phyloP scores from a whole-genome alignment of 108 stramenopile species.

The Stephanodiscus triporus region DNA sequence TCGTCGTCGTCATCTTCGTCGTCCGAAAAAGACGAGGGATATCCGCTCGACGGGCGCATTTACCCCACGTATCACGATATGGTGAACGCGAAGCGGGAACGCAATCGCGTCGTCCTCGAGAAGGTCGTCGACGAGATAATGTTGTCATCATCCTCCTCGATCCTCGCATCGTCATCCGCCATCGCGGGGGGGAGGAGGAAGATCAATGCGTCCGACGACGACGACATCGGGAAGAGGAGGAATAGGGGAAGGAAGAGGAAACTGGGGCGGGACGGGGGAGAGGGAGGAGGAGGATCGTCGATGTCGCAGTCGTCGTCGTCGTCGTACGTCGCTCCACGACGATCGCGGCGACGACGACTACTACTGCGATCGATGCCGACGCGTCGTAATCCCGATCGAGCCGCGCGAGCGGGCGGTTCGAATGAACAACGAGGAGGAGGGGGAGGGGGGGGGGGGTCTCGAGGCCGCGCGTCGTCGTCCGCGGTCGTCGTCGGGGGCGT shows the following conservation, averaged over 20 bases:
- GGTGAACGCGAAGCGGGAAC: slow-evolving; percentile 27
- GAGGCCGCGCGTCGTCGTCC: too few relatives aligned
- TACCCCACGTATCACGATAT: slow-evolving; percentile 30
- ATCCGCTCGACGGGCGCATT: slow-evolving; percentile 18
- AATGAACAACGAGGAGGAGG: too few relatives aligned
- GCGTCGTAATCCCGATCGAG: too few relatives aligned
- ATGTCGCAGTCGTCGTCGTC: background rate
- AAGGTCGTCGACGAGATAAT: slow-evolving; percentile 15
- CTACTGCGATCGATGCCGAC: too few relatives aligned
- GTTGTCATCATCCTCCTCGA: too few relatives aligned
- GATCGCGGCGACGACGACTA: too few relatives aligned
- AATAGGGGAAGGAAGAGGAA: background rate
- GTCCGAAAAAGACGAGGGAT: background rate
- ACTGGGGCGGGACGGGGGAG: slow-evolving; percentile 1
- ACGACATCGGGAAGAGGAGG: background rate
- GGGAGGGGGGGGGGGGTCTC: too few relatives aligned
- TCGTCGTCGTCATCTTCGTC: slow-evolving; percentile 2
- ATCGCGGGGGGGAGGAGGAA: background rate
- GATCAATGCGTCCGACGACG: background rate
- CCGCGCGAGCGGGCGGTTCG: too few relatives aligned
- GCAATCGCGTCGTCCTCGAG: slow-evolving; percentile 12
- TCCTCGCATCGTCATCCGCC: background rate
- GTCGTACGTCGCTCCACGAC: background rate
- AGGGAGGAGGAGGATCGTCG: too few relatives aligned
- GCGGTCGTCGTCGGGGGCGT: too few relatives aligned